These are phyloP conservation scores for Pythium aristosporum DNA, from an alignment of 352 stramenopile species.

Conservation along the genomic window DNA sequence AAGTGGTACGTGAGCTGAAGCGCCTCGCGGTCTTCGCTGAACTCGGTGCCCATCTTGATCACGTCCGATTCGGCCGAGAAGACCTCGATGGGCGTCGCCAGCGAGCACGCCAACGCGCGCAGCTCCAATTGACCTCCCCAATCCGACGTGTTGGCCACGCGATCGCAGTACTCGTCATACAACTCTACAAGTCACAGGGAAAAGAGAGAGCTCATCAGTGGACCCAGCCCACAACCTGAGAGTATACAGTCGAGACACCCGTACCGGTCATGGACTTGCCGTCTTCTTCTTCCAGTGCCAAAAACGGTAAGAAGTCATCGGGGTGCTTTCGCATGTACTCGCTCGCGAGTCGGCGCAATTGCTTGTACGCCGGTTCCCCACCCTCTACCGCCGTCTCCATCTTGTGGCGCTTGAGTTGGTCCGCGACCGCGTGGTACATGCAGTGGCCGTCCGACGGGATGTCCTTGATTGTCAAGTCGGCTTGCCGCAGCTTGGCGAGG, in stretches of 20 bases:
- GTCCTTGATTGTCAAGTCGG: conserved; percentile 85
- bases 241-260: background rate
- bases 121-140: conserved; percentile 98
- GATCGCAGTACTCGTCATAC: conserved; percentile 92
- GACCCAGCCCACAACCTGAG: background rate
- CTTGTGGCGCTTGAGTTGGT: conserved; percentile 82
- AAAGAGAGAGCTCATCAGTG: background rate
- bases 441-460: conserved; percentile 97
- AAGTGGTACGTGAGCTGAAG: conserved; percentile 95
- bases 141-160: conserved; percentile 89
- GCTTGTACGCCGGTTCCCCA: conserved; percentile 51
- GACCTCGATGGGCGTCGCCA: conserved; percentile 91
- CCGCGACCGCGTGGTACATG: conserved; percentile 95
- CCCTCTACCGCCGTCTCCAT: conserved; percentile 19
- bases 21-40: conserved; percentile 45
- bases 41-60: conserved; percentile 91
- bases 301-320: conserved; percentile 93
- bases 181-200: conserved; percentile 30
- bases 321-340: conserved; percentile 79
- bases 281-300: conserved; percentile 64
- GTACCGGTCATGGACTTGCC: conserved; percentile 38
- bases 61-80: conserved; percentile 87
- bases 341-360: conserved; percentile 68
- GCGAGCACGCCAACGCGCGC: conserved; percentile 84
- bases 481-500: conserved; percentile 45